Base-by-base conservation (phyloP, 2,329 filamentous ascomycete species). In the Stromatinia cepivora region DNA sequence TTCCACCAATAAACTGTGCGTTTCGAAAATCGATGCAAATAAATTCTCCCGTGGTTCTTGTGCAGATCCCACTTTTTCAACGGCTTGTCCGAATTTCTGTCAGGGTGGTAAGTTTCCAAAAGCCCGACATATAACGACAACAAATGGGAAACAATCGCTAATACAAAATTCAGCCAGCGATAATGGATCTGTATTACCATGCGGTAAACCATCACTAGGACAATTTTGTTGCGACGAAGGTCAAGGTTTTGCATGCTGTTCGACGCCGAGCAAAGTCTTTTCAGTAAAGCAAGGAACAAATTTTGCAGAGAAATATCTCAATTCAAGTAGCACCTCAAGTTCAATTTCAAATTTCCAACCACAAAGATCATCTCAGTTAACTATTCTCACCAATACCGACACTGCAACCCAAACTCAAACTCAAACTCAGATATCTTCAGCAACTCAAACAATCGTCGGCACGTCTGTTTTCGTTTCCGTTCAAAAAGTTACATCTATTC, bases 161-260 rank as follows among this genome's bases (percentile, higher is more conserved):
- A 67, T 17, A 46, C 8, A 22, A n/a, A 7, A 53, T 65, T 20
- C 54, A 73, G 72, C 66, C 39, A 58, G 68, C 2, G 65, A 69
- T 58, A 66, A 50, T 48, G 65, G 31, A 42, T 61, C 65, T 42
- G 46, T 73, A 48, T 67, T 73, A 9, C 63, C 64, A 48, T 73
- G 71, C 36, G 71, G 71, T 20, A 58, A 66, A 46, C 65, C 68
- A 3, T 67, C 69, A 10, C 57, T 70, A 17, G 70, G 72, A 20
- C 36, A 64, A 15, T 73, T 71, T 39, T 73, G 72, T 57, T 73
- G 72, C 48, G 72, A 72, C 39, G 71, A 72, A 53, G 72, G 71
- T n/a, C 64, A 70, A 28, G 68, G 66, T 31, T 52, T 52, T 45
- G 48, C 17, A 34, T 73, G 72, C 25, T 73, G 72, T 58, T 42